phyloP scores from a whole-genome alignment of 345 rosid genomes.

The Diplotaxis tenuifolia region DNA sequence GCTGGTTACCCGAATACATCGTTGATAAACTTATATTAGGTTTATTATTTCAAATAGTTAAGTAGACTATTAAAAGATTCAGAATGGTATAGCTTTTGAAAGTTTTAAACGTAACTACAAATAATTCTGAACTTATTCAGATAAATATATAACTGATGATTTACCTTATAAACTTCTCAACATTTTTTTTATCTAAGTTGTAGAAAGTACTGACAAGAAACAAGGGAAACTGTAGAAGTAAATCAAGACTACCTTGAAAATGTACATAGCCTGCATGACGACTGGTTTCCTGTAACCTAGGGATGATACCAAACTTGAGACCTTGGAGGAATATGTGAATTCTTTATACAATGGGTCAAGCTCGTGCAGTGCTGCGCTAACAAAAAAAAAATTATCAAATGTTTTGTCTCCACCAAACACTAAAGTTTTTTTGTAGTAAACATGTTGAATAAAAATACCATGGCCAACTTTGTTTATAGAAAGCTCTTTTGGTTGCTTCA shows the following conservation, averaged over 20 bases:
- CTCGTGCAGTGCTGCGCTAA: constrained; percentile 76
- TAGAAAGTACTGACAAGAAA: background rate
- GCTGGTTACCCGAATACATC: constrained; percentile 38
- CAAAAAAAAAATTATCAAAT: background rate
- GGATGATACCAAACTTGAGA: constrained; percentile 58
- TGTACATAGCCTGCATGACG: constrained; percentile 90
- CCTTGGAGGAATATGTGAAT: constrained; percentile 60
- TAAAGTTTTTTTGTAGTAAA: background rate
- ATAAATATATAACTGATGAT: background rate
- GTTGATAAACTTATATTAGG: background rate
- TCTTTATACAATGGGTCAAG: constrained; percentile 67
- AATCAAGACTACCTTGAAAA: constrained; percentile 60
- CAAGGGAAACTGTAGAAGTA: background rate
- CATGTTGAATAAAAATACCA: constrained; percentile 43
- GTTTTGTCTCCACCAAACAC: background rate
- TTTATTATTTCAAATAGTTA: background rate
- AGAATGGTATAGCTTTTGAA: background rate
- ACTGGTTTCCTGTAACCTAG: constrained; percentile 77
- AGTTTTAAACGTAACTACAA: background rate
- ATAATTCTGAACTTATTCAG: background rate
- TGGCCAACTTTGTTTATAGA: constrained; percentile 98
- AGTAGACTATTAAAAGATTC: background rate
- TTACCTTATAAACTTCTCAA: background rate
- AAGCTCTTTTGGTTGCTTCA: constrained; percentile 78
- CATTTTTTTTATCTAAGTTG: background rate